Percentiles rank a stretch among this genome's conserved stretches.
These are phyloP conservation scores for Aspergillus heteromorphus DNA, from an alignment of 495 filamentous ascomycete species.

Conservation along the genomic window DNA sequence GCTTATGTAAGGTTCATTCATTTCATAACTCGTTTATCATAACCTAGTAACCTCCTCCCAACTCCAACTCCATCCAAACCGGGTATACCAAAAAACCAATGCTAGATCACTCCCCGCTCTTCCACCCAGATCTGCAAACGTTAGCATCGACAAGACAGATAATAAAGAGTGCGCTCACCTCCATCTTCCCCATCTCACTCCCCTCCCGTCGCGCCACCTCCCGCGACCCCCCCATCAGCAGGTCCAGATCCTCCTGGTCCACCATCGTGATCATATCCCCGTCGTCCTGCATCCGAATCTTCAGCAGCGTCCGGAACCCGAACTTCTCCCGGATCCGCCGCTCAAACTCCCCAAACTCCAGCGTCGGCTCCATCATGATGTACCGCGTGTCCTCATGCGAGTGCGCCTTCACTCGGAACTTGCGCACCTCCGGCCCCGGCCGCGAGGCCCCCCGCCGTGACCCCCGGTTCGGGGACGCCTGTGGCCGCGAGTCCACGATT, in stretches of 20 bases:
- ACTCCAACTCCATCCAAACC: no score
- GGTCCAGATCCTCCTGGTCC: constrained; percentile 92
- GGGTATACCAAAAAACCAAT: constrained; percentile 15
- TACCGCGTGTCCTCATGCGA: constrained; percentile 82
- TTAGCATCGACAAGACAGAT: background rate
- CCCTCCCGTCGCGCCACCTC: constrained; percentile 66
- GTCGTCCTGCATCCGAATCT: constrained; percentile 81
- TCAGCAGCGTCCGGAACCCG: constrained; percentile 60
- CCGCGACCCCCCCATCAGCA: constrained; percentile 65
- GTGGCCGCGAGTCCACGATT: constrained; percentile 51
- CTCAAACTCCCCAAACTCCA: constrained; percentile 73
- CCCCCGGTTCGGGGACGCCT: constrained; percentile 24
- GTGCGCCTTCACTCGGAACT: constrained; percentile 88
- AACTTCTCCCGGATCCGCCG: constrained; percentile 81
- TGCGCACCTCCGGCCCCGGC: constrained; percentile 37
- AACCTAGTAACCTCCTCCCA: no score
- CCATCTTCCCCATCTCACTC: constrained; percentile 87
- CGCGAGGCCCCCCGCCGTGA: constrained; percentile 28
- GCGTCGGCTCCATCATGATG: constrained; percentile 71
- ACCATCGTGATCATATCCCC: constrained; percentile 95
- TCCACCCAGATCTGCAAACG: constrained; percentile 57
- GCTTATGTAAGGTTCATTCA: no score
- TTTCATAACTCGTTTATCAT: no score
- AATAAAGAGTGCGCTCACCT: constrained; percentile 71
- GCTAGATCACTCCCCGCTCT: constrained; percentile 40